phyloP scores from a whole-genome alignment of 257 asterid species.

The Prunella vulgaris region DNA sequence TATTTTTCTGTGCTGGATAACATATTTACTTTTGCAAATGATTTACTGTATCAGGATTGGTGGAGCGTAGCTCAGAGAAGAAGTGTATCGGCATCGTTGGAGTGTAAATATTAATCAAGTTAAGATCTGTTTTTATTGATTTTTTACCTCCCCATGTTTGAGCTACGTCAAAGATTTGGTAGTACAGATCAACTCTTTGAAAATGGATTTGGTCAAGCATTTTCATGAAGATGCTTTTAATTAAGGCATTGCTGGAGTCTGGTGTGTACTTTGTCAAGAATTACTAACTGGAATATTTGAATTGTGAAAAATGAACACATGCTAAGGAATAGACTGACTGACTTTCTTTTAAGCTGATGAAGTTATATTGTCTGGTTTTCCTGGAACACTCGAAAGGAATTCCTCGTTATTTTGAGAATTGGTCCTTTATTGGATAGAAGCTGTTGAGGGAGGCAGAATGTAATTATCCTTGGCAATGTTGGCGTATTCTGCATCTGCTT shows the following conservation, averaged over 20 bases:
- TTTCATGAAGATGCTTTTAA: constrained; percentile 29
- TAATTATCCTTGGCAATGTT: constrained; percentile 25
- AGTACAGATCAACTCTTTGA: constrained; percentile 1
- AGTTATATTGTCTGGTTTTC: constrained; percentile 9
- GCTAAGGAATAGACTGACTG: constrained; percentile 20
- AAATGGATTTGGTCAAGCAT: constrained; percentile 21
- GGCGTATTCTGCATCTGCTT: constrained; percentile 22
- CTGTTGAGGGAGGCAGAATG: constrained; percentile 21
- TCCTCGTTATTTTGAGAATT: constrained; percentile 17
- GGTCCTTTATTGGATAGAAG: constrained; percentile 17
- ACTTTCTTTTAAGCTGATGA: constrained; percentile 15
- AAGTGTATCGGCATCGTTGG: constrained; percentile 15
- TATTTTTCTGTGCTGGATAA: constrained; percentile 1
- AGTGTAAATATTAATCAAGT: not conserved
- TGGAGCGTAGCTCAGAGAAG: constrained; percentile 4
- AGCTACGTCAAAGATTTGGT: constrained; percentile 5
- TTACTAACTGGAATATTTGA: constrained; percentile 7
- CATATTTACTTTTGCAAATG: constrained; percentile 8
- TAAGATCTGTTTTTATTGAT: not conserved
- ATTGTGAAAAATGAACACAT: constrained; percentile 9
- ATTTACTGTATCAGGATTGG: constrained; percentile 30
- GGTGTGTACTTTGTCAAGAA: constrained; percentile 20
- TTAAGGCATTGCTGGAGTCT: constrained; percentile 20
- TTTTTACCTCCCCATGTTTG: not conserved
- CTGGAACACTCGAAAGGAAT: constrained; percentile 14